Evolutionary conservation across 1,284 basidiomycete genomes (phyloP).

Genomic region (Moniliophthora roreri): DNA sequence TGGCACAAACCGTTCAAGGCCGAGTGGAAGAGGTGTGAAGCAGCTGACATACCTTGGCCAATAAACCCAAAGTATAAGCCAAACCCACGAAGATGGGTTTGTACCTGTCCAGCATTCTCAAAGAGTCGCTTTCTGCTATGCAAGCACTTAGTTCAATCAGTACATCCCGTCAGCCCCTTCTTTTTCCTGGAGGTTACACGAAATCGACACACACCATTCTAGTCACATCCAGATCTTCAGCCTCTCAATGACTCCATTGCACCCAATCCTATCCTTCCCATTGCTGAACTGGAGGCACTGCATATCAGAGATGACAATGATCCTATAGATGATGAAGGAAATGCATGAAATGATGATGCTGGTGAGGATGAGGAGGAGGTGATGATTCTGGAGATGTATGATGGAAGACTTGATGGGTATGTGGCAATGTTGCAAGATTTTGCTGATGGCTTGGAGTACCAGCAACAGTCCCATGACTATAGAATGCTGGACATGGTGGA

Average conservation of each 20-base stretch:
- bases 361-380: neutral
- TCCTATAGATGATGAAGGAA: neutral
- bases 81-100: conserved; percentile 24
- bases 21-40: conserved; percentile 23
- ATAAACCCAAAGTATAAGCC: conserved; percentile 20
- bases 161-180: conserved; percentile 22
- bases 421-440: neutral
- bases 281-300: no score
- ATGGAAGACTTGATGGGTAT: neutral
- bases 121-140: conserved; percentile 31
- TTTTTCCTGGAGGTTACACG: conserved; percentile 30
- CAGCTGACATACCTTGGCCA: conserved; percentile 20
- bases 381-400: neutral
- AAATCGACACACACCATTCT: conserved; percentile 26
- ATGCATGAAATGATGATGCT: neutral
- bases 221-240: conserved; percentile 21
- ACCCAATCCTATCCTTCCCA: neutral
- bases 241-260: neutral
- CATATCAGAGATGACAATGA: neutral
- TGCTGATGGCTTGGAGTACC: neutral
- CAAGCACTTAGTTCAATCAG: conserved; percentile 31
- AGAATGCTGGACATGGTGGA: neutral
- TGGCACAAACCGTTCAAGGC: conserved; percentile 33
- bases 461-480: neutral
- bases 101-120: conserved; percentile 28